Base-by-base conservation (phyloP, 495 filamentous ascomycete species). In the Hypoxylon intermedium region DNA sequence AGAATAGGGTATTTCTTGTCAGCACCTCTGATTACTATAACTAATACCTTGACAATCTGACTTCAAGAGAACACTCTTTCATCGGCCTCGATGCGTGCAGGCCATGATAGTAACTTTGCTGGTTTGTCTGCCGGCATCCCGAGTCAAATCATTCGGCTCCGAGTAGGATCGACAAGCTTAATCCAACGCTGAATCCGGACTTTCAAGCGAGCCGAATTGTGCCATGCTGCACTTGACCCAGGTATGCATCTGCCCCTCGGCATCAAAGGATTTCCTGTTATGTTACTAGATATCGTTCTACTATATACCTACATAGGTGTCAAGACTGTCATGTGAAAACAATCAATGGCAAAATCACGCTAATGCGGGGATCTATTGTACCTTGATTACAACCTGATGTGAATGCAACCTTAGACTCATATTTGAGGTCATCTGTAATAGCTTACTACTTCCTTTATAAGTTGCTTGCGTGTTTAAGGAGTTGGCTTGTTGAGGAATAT, bases 321-420 rank as follows among this genome's bases (percentile, higher is more conserved):
- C n/a, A n/a, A n/a, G n/a, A n/a, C n/a, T n/a, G n/a, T n/a, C n/a
- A n/a, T n/a, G n/a, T n/a, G n/a, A n/a, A n/a, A n/a, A n/a, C n/a
- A n/a, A n/a, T 38, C n/a, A 26, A 38, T 37, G 46, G 13, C 31
- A 23, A 51, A 51, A 6, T n/a, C 2, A 40, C 21, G 36, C 34
- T 51, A 40, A 51, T 51, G 34, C 48, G 24, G 40, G 48, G 48
- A 40, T 38, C 21, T 40, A 30, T 34, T 40, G 36, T 19, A 38
- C 20, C 34, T n/a, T 21, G 11, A 21, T 30, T 5, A 40, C 7
- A 15, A 9, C 33, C 20, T n/a, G 9, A 40, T 30, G 40, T 40
- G 11, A 36, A 41, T 51, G 5, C 26, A 40, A 51, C 34, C 23
- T 41, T 51, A 9, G 26, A 30, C 26, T 30, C 9, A 9, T 30